Evolutionary conservation across 306 rosid genomes (phyloP), one percentile per base, ranked within the genome.

Genomic region (Castanea sativa): DNA sequence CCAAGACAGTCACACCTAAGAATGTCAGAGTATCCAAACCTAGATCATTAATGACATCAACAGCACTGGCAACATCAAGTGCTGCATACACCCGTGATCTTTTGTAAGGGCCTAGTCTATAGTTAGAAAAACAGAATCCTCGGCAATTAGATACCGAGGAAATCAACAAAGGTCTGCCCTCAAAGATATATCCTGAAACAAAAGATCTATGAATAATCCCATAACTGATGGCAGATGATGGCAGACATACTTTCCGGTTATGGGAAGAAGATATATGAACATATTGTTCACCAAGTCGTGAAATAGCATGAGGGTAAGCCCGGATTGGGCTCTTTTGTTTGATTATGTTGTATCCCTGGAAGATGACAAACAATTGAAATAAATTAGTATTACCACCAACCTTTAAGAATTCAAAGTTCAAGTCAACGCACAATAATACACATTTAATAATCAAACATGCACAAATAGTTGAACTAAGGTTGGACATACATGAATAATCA

Each of bases 21-120:
- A 94, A 90, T 60, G 96, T 94, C 88, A 94, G 84, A 69, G 98
- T 94, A 85, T 94, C 98, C 89, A 86, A 80, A 74, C 98, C 98
- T 76, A 94, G 82, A 90, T 95, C 99, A 84, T 93, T 91, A 68
- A 95, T 88, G 76, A 94, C 97, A 14, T 94, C 98, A 71, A 85
- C 83, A 64, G 88, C 97, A 41, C 78, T 76, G 52, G 96, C 91
- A 85, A 95, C 98, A 82, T 95, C 94, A 83, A 90, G 77, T 49
- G 94, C 63, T 57, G 87, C 89, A 82, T n/a, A 78, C 18, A 79
- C 75, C 55, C 30, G 82, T 10, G 83, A 82, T 81, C 92, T 78
- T 79, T 82, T 81, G 87, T 82, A 73, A 21, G 30, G 84, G 10
- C 53, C 74, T 5, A 82, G 71, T 78, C 84, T 81, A 74, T 56